phyloP scores from a whole-genome alignment of 139 green algal species.

The Chlamydomonas sp. region DNA sequence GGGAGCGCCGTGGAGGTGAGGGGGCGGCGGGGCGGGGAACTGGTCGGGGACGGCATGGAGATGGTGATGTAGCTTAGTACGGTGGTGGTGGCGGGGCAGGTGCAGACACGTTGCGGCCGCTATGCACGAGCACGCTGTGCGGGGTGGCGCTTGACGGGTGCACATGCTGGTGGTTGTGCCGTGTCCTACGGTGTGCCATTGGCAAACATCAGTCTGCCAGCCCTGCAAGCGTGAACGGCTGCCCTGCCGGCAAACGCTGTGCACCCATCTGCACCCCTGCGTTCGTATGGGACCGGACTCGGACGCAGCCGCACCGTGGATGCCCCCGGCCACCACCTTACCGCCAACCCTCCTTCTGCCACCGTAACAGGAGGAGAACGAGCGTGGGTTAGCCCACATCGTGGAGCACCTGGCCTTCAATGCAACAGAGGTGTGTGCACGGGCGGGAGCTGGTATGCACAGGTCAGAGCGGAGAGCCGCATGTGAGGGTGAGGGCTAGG shows the following conservation, averaged over 20 bases:
- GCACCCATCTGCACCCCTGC: too few species aligned
- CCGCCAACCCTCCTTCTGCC: neutral
- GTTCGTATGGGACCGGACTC: too few species aligned
- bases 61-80: neutral
- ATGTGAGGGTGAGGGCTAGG: too few species aligned
- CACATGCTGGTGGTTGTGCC: too few species aligned
- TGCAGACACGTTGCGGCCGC: slow-evolving; percentile 33
- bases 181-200: too few species aligned
- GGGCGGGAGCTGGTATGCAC: too few species aligned
- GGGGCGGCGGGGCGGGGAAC: neutral
- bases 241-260: too few species aligned
- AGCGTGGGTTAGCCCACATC: slow-evolving; percentile 83
- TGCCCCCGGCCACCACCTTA: neutral
- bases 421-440: slow-evolving; percentile 66
- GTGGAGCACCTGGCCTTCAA: slow-evolving; percentile 93
- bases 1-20: slow-evolving; percentile 32
- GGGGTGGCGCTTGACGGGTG: too few species aligned
- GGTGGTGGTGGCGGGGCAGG: neutral
- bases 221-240: neutral
- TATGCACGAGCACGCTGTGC: too few species aligned
- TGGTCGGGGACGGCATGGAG: neutral
- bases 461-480: too few species aligned
- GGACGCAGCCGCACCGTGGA: neutral
- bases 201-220: neutral
- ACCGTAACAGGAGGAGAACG: slow-evolving; percentile 5